These are phyloP conservation scores for Tulasnella sp. DNA, from an alignment of 768 basidiomycete species.

Conservation along the genomic window DNA sequence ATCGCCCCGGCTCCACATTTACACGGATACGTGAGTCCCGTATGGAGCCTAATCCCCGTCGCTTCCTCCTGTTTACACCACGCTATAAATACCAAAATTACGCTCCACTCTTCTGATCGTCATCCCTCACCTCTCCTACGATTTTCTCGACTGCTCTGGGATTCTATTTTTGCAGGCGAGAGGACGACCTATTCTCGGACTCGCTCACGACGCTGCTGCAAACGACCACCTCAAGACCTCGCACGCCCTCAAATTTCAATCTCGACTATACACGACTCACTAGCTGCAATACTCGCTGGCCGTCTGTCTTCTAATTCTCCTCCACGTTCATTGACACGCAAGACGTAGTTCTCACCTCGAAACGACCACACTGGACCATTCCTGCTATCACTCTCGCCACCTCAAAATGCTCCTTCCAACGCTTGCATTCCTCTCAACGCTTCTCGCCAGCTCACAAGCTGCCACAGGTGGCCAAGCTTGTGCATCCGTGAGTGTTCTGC, in stretches of 20 bases:
- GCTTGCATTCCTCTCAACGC: conserved; percentile 6
- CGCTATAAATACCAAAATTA: background rate
- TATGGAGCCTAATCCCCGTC: background rate
- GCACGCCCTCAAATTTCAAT: background rate
- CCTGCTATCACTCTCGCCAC: background rate
- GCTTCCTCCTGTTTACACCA: background rate
- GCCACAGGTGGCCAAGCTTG: conserved; percentile 29
- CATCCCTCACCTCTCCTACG: background rate
- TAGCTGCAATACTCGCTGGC: background rate
- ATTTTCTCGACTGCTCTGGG: background rate
- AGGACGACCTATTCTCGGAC: background rate
- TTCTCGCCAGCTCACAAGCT: conserved; percentile 16
- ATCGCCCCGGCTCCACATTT: background rate
- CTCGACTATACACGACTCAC: background rate
- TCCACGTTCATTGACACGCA: background rate
- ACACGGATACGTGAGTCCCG: background rate
- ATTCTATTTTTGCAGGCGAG: background rate
- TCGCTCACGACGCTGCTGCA: background rate
- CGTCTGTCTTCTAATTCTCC: background rate
- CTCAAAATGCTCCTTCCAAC: background rate
- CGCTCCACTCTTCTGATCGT: background rate
- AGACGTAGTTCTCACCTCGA: background rate
- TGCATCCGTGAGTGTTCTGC: conserved; percentile 23
- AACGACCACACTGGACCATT: background rate
- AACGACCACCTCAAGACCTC: background rate